Percentiles rank a stretch among this genome's conserved stretches.
These are phyloP conservation scores for Silene coronaria DNA, from an alignment of 179 eudicot species.

Conservation along the genomic window DNA sequence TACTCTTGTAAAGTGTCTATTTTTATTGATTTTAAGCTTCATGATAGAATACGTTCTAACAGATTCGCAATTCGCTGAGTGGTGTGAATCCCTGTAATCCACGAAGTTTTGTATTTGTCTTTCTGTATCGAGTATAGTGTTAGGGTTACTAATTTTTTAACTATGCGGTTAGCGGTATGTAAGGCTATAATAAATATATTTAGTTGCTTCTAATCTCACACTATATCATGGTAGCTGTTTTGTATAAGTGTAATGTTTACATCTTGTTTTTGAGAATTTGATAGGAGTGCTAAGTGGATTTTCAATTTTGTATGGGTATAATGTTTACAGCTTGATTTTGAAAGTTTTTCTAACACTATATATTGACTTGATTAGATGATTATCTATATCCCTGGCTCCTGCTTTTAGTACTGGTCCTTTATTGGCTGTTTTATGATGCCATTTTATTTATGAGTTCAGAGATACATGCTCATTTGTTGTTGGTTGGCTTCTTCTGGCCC, in stretches of 20 bases:
- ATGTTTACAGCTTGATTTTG: background rate
- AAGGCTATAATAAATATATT: background rate
- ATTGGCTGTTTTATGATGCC: background rate
- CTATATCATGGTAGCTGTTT: background rate
- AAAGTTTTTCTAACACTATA: background rate
- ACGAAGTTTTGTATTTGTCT: background rate
- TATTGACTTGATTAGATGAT: background rate
- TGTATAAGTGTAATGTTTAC: background rate
- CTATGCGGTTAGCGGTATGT: background rate
- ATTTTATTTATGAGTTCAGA: background rate
- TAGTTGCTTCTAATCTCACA: background rate
- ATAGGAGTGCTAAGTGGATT: background rate
- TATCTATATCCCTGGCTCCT: background rate
- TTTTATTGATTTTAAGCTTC: background rate
- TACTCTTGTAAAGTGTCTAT: background rate
- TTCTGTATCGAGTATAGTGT: background rate
- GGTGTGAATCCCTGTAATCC: background rate
- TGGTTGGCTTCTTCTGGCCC: background rate
- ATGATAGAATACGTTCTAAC: background rate
- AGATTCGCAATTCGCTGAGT: background rate
- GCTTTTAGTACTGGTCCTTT: background rate
- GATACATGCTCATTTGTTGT: background rate
- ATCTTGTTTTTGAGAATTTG: background rate
- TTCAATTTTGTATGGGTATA: background rate
- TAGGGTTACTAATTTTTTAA: background rate